Evolutionary conservation across 2,329 filamentous ascomycete species (phyloP).

Genomic region (Cladosporium sphaerospermum): DNA sequence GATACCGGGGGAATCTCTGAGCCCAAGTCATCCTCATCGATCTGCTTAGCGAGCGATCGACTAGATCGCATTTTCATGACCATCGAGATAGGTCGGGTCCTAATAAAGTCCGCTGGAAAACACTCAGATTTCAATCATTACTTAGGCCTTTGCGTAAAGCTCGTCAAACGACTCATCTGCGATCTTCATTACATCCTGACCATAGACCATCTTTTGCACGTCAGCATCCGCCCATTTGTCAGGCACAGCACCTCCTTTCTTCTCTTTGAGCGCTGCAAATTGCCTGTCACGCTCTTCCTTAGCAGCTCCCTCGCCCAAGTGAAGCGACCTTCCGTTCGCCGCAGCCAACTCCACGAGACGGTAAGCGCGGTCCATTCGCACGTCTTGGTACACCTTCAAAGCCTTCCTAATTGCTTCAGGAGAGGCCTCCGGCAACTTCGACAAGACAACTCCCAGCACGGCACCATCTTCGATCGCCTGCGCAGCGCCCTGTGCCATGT

Average conservation of each 20-base stretch:
- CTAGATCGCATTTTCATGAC: no score
- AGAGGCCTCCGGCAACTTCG: conserved; percentile 41
- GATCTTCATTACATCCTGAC: conserved; percentile 39
- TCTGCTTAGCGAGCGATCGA: no score
- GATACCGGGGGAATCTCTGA: no score
- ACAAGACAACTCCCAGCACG: conserved; percentile 49
- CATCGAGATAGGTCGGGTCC: no score
- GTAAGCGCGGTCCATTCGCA: conserved; percentile 52
- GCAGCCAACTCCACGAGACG: conserved; percentile 52
- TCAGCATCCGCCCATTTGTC: conserved; percentile 50
- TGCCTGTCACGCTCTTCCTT: conserved; percentile 53
- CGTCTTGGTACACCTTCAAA: conserved; percentile 50
- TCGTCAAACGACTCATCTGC: conserved; percentile 39
- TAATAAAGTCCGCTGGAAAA: no score
- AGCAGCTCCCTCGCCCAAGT: conserved; percentile 52
- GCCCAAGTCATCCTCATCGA: no score
- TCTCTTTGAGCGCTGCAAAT: conserved; percentile 44
- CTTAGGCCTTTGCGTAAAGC: conserved; percentile 25
- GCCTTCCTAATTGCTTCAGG: conserved; percentile 46
- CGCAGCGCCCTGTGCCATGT: conserved; percentile 58
- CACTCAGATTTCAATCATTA: no score
- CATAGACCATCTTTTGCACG: conserved; percentile 45
- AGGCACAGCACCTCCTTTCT: conserved; percentile 36
- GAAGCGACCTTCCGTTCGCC: conserved; percentile 47
- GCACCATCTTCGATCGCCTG: conserved; percentile 60